Evolutionary conservation across 2,329 filamentous ascomycete species (phyloP), one percentile per base, ranked within the genome.

Genomic region (Geosmithia morbida): DNA sequence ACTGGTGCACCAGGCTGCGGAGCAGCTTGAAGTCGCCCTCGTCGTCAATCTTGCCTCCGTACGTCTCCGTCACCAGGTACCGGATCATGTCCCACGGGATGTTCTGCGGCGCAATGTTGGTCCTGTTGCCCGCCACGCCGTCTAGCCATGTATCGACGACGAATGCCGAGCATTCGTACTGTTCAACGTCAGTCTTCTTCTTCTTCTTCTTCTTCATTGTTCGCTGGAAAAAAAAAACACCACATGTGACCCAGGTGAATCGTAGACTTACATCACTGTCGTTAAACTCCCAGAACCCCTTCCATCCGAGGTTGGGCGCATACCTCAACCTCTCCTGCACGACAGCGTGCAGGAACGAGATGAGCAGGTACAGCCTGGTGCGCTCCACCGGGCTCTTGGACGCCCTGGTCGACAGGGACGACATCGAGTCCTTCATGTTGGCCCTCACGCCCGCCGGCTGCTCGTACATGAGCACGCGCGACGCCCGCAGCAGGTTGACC

Each of bases 281-380:
- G 61, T 98, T 98, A 66, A 98, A 98, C 66, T 98, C 94, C 92
- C 94, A 98, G 74, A 96, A 95, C 47, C 88, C 87, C 70, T 94
- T 96, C 92, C 92, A 98, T 51, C 92, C 92, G 48, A 98, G 71
- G 49, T 77, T 90, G 1, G 92, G 94, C 20, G 90, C 89, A 62
- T 98, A 98, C 52, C 92, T 84, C 52, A 98, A 71, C 56, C 94
- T 77, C 65, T 98, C 92, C 64, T 98, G 92, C 11, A 96, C 81
- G 39, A 98, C 89, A 7, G 92, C 94, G 61, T 98, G 92, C 56
- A 98, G 62, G 75, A 98, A 97, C 2, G 85, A 92, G 39, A 98
- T 75, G 45, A 98, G 71, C 44, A 98, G 74, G 59, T 98, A 97
- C 46, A 98, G 69, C 53, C 94, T 80, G 19, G 83, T 81, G 60